These are phyloP conservation scores for Chrysoporthe cubensis DNA, from an alignment of 2,329 filamentous ascomycete species.

Conservation along the genomic window DNA sequence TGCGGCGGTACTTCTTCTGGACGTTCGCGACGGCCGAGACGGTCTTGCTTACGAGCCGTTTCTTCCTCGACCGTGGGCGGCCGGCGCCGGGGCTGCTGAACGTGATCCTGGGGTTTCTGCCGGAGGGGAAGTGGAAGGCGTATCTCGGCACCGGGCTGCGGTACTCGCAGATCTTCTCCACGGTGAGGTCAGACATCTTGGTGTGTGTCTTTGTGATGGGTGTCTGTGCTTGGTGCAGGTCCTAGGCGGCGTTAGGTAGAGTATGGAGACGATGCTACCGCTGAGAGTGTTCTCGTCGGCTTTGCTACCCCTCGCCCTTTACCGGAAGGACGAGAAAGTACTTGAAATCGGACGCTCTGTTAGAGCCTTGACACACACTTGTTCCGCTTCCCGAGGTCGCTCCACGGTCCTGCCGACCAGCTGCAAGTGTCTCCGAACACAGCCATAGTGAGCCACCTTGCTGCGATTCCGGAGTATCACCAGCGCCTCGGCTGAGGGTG, in stretches of 20 bases:
- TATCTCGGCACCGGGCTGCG: conserved; percentile 56
- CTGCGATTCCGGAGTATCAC: no score
- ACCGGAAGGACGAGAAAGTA: not conserved
- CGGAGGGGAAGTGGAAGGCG: conserved; percentile 59
- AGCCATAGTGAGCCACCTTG: not conserved
- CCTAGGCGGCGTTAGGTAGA: not conserved
- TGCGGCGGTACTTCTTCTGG: conserved; percentile 68
- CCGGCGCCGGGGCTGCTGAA: conserved; percentile 66
- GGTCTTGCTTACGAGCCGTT: conserved; percentile 70
- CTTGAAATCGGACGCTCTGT: no score
- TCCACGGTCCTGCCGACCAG: no score
- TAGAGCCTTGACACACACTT: no score
- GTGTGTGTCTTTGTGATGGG: conserved; percentile 78
- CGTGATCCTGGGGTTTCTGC: conserved; percentile 67
- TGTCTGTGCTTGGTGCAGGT: conserved; percentile 52
- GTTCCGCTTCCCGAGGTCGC: no score
- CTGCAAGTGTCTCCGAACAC: not conserved
- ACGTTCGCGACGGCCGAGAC: conserved; percentile 81
- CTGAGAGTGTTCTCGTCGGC: not conserved
- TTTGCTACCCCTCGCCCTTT: not conserved
- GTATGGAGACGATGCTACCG: not conserved
- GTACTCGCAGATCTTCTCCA: conserved; percentile 73
- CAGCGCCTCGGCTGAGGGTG: no score
- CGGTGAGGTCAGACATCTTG: conserved; percentile 74
- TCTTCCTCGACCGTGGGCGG: conserved; percentile 67